Conservation (phyloP, 345 rosid species). For the Pistacia atlantica region DNA sequence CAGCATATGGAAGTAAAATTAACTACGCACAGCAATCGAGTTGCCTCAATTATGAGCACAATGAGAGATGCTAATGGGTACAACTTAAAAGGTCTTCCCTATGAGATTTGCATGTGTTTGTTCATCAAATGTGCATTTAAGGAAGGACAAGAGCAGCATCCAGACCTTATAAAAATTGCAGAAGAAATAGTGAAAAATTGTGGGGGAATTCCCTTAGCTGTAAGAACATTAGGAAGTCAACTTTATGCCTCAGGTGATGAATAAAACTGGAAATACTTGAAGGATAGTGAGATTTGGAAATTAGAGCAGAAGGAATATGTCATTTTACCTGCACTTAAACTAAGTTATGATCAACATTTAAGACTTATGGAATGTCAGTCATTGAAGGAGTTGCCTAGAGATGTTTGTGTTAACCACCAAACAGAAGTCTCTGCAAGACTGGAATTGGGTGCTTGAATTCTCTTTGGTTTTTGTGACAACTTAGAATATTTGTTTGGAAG, state of each 20-base stretch:
- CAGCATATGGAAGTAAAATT: background rate
- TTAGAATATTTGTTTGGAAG: too few relatives aligned
- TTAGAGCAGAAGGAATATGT: background rate
- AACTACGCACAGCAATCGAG: background rate
- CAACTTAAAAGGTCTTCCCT: background rate
- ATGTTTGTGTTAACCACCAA: too few relatives aligned
- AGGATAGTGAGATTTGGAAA: background rate
- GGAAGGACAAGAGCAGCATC: background rate
- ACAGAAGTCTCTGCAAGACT: too few relatives aligned
- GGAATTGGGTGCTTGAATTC: too few relatives aligned
- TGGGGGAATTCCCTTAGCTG: background rate
- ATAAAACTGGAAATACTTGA: background rate
- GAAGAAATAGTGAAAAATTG: background rate
- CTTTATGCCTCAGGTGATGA: background rate
- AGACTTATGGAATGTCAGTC: background rate
- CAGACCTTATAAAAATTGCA: background rate
- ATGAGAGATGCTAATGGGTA: background rate
- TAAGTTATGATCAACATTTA: background rate
- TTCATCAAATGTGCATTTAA: background rate
- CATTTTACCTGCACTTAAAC: background rate
- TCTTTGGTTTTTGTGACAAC: too few relatives aligned
- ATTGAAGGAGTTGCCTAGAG: background rate
- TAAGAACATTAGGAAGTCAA: background rate
- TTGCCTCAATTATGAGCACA: background rate
- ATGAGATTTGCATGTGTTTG: background rate